A percentile compares a stretch with the other conserved stretches of the same genome.
Evolutionary conservation across 768 basidiomycete species (phyloP).

Genomic region (Suillus clintonianus): DNA sequence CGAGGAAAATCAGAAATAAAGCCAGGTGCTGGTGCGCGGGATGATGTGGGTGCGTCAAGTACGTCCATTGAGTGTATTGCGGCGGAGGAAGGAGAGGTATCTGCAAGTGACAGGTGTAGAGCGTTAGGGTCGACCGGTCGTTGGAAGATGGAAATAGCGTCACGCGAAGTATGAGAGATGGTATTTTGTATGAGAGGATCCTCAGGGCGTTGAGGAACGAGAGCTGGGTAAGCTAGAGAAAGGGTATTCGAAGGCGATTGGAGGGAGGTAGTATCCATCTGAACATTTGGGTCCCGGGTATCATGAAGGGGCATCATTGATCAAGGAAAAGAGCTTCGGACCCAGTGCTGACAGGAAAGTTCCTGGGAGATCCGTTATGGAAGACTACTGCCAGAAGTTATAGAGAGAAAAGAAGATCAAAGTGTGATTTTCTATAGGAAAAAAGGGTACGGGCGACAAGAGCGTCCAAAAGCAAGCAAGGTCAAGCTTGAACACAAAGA

Average conservation of each 20-base stretch:
- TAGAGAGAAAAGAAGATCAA: not conserved
- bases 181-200: conserved; percentile 18
- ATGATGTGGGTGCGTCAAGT: conserved; percentile 9
- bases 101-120: conserved; percentile 43
- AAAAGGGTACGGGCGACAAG: not conserved
- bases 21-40: conserved; percentile 30
- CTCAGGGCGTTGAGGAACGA: conserved; percentile 11
- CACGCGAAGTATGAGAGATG: conserved; percentile 28
- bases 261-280: conserved; percentile 21
- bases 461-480: conserved; percentile 3
- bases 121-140: conserved; percentile 31
- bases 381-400: not conserved
- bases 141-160: conserved; percentile 36
- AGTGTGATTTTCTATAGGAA: not conserved
- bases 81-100: conserved; percentile 33
- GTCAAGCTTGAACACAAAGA: conserved; percentile 10
- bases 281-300: conserved; percentile 15
- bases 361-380: conserved; percentile 2
- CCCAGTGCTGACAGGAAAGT: conserved; percentile 1
- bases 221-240: conserved; percentile 12
- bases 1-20: conserved; percentile 46
- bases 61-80: conserved; percentile 41
- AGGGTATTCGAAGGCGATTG: conserved; percentile 14
- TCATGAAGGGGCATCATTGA: conserved; percentile 23
- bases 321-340: conserved; percentile 8